Evolutionary conservation across 2,329 filamentous ascomycete species (phyloP).

Genomic region (Pseudogymnoascus sp.): DNA sequence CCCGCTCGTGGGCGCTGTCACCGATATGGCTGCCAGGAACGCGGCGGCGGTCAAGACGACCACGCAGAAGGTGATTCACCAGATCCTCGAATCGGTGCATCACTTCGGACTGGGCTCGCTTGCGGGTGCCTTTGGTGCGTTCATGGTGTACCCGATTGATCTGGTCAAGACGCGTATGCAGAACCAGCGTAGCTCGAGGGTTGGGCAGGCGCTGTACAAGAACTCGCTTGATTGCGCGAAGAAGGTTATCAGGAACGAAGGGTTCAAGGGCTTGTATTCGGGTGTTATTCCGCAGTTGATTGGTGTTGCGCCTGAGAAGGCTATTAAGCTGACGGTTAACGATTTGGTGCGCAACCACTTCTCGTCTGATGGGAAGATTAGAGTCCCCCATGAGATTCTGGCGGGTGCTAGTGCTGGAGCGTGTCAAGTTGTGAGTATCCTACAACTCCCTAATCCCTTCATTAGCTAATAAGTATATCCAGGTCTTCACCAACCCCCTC

Average conservation of each 20-base stretch:
- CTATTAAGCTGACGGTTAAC: conserved; percentile 98
- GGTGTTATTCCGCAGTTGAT: conserved; percentile 92
- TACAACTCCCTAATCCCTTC: neutral
- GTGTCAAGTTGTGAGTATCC: conserved; percentile 80
- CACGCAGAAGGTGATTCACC: conserved; percentile 50
- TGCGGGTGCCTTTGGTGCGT: conserved; percentile 93
- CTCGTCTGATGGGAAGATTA: conserved; percentile 67
- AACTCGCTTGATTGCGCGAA: conserved; percentile 93
- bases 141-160: conserved; percentile 99
- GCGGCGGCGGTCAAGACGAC: conserved; percentile 44
- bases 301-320: conserved; percentile 97
- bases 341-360: conserved; percentile 75
- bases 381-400: conserved; percentile 62
- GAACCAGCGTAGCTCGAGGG: conserved; percentile 78
- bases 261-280: conserved; percentile 81
- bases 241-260: conserved; percentile 91
- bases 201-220: conserved; percentile 86
- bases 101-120: conserved; percentile 85
- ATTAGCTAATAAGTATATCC: conserved; percentile 11
- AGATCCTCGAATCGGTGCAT: conserved; percentile 69
- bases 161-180: conserved; percentile 98
- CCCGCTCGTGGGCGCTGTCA: conserved; percentile 29
- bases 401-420: conserved; percentile 84
- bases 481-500: conserved; percentile 95
- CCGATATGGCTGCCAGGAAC: conserved; percentile 31